phyloP scores from a whole-genome alignment of 2,329 filamentous ascomycete genomes.

The Beauveria rudraprayagi region DNA sequence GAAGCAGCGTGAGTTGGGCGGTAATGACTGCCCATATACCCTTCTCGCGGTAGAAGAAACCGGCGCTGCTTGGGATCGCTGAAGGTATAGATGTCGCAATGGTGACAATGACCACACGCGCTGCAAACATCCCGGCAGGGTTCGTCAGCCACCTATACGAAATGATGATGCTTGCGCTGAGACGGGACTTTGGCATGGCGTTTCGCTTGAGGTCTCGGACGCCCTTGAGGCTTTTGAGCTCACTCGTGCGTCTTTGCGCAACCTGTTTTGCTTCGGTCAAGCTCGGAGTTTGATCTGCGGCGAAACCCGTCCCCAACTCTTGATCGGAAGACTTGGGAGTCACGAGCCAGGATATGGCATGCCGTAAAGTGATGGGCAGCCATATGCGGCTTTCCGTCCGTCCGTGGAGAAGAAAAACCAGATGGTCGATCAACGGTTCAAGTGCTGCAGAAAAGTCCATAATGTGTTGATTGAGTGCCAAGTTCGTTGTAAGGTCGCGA shows the following conservation, averaged over 20 bases:
- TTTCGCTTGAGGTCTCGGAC: background rate
- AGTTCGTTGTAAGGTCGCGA: conserved; percentile 32
- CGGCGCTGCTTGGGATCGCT: conserved; percentile 32
- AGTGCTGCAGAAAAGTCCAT: conserved; percentile 17
- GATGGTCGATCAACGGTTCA: conserved; percentile 27
- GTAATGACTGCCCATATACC: conserved; percentile 45
- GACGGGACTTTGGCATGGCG: background rate
- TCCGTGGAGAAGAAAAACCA: conserved; percentile 27
- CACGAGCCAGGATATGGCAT: conserved; percentile 32
- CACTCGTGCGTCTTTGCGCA: background rate
- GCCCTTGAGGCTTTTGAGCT: background rate
- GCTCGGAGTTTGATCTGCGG: background rate
- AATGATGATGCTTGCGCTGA: conserved; percentile 18
- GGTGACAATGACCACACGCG: conserved; percentile 40
- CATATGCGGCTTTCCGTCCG: conserved; percentile 30
- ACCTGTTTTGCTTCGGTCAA: background rate
- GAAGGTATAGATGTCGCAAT: conserved; percentile 35
- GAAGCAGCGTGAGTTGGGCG: conserved; percentile 37
- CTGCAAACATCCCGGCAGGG: conserved; percentile 35
- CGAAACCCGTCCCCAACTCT: background rate
- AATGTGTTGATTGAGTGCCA: conserved; percentile 39
- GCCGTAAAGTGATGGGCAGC: conserved; percentile 32
- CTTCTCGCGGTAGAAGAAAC: conserved; percentile 44
- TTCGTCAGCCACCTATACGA: conserved; percentile 34
- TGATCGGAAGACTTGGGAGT: conserved; percentile 13